Conservation (phyloP, 2,329 filamentous ascomycete species). For the Tolypocladium capitatum region DNA sequence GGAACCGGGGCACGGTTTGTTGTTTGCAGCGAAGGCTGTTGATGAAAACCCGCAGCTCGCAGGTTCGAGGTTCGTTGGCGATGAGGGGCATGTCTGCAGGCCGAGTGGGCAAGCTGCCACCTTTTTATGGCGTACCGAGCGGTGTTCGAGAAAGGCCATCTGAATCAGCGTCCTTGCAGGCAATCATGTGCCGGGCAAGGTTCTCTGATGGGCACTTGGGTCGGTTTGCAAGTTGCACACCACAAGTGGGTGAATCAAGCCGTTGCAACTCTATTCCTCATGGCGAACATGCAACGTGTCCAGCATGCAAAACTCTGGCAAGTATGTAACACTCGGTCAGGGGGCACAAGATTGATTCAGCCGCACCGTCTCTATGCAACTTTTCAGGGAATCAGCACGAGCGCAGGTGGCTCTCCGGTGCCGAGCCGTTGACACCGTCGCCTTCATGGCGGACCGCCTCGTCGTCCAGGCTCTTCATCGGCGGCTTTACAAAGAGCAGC, state of each 20-base stretch:
- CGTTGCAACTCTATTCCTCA: no score
- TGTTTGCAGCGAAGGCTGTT: not conserved
- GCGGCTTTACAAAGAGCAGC: conserved; percentile 19
- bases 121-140: not conserved
- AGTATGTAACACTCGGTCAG: no score
- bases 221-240: not conserved
- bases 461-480: conserved; percentile 7
- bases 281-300: no score
- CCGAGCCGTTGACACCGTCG: conserved; percentile 9
- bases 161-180: not conserved
- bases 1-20: no score
- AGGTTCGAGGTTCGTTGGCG: not conserved
- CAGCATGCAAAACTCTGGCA: no score
- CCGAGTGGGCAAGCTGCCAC: not conserved
- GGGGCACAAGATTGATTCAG: not conserved
- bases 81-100: not conserved
- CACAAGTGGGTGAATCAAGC: not conserved
- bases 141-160: no score
- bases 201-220: not conserved
- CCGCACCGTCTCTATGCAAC: no score
- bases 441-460: conserved; percentile 6
- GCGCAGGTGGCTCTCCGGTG: conserved; percentile 11
- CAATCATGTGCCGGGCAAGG: not conserved
- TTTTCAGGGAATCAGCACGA: not conserved
- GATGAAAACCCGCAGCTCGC: not conserved